phyloP scores from a whole-genome alignment of 2,329 filamentous ascomycete species.

The Lecanoromycetidae sp. region DNA sequence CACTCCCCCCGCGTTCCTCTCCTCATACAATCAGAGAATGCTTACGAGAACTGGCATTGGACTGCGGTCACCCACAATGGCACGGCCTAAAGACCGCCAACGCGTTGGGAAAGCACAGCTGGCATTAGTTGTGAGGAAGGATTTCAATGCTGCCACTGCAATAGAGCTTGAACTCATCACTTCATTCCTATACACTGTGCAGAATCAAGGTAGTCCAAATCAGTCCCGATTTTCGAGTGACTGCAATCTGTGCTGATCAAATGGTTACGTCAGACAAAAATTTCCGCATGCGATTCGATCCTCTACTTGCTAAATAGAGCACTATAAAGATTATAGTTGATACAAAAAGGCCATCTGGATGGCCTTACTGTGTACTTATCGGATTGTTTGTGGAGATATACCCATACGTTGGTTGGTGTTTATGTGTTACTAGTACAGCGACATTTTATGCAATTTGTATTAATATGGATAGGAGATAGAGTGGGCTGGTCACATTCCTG shows the following conservation, averaged over 20 bases:
- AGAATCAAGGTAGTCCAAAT: conserved; percentile 40
- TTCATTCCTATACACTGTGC: conserved; percentile 61
- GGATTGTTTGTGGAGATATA: background rate
- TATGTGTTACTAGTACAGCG: too few relatives aligned
- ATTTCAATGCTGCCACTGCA: conserved; percentile 69
- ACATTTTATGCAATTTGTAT: too few relatives aligned
- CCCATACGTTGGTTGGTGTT: too few relatives aligned
- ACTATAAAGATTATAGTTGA: too few relatives aligned
- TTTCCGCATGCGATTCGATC: conserved; percentile 28
- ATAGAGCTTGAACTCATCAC: conserved; percentile 76
- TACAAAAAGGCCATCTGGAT: too few relatives aligned
- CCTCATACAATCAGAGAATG: conserved; percentile 35
- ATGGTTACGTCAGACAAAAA: conserved; percentile 27
- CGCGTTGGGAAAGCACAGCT: conserved; percentile 45
- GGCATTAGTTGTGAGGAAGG: conserved; percentile 60
- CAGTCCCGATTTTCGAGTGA: background rate
- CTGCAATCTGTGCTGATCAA: background rate
- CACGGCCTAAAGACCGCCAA: conserved; percentile 27
- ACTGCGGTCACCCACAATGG: conserved; percentile 27
- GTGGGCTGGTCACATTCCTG: too few relatives aligned
- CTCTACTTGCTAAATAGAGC: background rate
- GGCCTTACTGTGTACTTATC: too few relatives aligned
- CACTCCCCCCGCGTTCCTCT: conserved; percentile 33
- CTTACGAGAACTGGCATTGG: conserved; percentile 34
- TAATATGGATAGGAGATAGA: too few relatives aligned